phyloP scores from a whole-genome alignment of 441 rosid genomes.

The Raphanus hybrid region DNA sequence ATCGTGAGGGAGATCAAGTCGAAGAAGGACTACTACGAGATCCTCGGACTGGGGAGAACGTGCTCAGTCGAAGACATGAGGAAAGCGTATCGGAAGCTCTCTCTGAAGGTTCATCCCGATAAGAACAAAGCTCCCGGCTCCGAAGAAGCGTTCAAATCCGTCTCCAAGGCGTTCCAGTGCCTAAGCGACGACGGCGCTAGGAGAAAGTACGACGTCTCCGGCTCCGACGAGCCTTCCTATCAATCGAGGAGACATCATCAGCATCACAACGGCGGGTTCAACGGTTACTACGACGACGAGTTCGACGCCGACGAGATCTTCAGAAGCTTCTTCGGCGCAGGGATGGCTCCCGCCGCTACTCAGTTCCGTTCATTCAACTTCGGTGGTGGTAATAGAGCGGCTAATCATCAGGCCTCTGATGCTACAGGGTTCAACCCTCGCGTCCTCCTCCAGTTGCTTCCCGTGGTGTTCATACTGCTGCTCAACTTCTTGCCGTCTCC shows the following conservation, averaged over 20 bases:
- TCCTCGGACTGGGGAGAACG: constrained; percentile 65
- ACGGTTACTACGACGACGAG: constrained; percentile 76
- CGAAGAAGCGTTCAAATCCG: constrained; percentile 88
- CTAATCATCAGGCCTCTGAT: constrained; percentile 58
- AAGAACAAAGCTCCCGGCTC: constrained; percentile 95
- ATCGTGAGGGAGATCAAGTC: constrained; percentile 77
- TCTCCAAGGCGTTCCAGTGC: constrained; percentile 94
- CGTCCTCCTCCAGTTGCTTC: constrained; percentile 72
- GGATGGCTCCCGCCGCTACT: constrained; percentile 77
- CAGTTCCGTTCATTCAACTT: constrained; percentile 76
- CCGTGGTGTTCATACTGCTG: constrained; percentile 69
- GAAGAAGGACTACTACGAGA: constrained; percentile 87
- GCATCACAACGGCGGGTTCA: constrained; percentile 42
- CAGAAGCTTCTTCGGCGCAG: constrained; percentile 90
- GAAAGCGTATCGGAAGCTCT: constrained; percentile 82
- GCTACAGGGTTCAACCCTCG: constrained; percentile 65
- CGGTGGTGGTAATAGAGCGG: constrained; percentile 61
- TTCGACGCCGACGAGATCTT: constrained; percentile 93
- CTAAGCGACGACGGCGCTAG: constrained; percentile 70
- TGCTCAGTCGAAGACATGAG: constrained; percentile 82
- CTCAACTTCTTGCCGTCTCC: constrained; percentile 80
- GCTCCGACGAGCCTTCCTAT: constrained; percentile 77
- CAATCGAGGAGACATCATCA: constrained; percentile 39
- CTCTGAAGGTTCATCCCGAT: constrained; percentile 92
- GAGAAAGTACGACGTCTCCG: constrained; percentile 72